phyloP scores from a whole-genome alignment of 495 filamentous ascomycete genomes.

The Amphirosellinia nigrospora region DNA sequence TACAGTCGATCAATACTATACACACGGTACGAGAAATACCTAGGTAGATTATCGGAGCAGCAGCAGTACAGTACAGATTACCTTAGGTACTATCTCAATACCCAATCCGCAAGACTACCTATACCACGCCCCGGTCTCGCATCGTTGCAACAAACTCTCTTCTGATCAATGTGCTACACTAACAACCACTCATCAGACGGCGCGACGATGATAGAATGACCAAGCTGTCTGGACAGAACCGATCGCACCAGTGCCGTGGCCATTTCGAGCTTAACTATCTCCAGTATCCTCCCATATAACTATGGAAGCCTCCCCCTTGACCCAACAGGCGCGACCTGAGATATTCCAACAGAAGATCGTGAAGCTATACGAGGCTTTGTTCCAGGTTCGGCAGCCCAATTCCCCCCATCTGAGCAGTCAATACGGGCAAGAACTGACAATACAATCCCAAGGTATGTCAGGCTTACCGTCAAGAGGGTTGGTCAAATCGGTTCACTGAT shows the following conservation, averaged over 20 bases:
- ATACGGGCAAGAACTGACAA: slow-evolving; percentile 37
- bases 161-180: slow-evolving; percentile 9
- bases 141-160: background rate
- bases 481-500: slow-evolving; percentile 21
- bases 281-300: slow-evolving; percentile 18
- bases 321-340: slow-evolving; percentile 89
- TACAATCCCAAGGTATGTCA: slow-evolving; percentile 37
- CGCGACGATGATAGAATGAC: slow-evolving; percentile 17
- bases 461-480: slow-evolving; percentile 1
- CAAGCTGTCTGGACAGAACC: background rate
- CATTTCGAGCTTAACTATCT: slow-evolving; percentile 6
- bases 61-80: background rate
- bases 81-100: background rate
- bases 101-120: background rate
- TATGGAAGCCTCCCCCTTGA: slow-evolving; percentile 93
- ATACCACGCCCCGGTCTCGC: background rate
- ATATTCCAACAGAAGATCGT: slow-evolving; percentile 93
- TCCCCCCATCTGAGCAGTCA: slow-evolving; percentile 16
- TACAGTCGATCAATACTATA: background rate
- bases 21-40: background rate
- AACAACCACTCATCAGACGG: background rate
- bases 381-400: slow-evolving; percentile 66
- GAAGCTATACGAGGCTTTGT: slow-evolving; percentile 83
- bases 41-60: background rate
- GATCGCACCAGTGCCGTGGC: slow-evolving; percentile 15